Conservation (phyloP, 164 flowering plant genomes). For the Piper longum region DNA sequence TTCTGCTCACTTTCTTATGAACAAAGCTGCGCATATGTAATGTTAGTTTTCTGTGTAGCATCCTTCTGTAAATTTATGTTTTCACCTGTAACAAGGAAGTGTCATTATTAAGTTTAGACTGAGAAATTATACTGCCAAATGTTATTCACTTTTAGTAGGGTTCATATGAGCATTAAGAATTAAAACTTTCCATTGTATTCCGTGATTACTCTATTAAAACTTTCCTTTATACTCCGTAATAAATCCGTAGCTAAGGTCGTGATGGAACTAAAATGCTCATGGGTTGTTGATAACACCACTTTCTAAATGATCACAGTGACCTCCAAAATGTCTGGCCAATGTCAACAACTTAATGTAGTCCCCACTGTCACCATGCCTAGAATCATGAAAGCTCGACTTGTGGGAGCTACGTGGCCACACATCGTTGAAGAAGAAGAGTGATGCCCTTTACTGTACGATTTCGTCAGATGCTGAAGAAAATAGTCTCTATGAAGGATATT, state of each 20-base stretch:
- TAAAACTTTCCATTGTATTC: background rate
- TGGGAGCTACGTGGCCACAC: slow-evolving; percentile 96
- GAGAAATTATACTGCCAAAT: no score
- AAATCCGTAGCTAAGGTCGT: no score
- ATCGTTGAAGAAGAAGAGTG: slow-evolving; percentile 92
- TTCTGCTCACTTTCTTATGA: no score
- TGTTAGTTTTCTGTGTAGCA: no score
- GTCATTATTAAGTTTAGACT: no score
- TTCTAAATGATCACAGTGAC: background rate
- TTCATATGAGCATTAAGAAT: background rate
- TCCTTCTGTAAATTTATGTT: no score
- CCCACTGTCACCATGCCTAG: slow-evolving; percentile 95
- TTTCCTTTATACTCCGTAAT: no score
- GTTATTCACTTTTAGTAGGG: no score
- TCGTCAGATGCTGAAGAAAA: slow-evolving; percentile 77
- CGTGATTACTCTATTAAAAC: background rate
- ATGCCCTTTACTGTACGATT: slow-evolving; percentile 84
- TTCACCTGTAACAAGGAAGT: no score
- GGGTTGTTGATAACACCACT: background rate
- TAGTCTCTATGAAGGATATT: slow-evolving; percentile 72
- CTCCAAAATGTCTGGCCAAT: slow-evolving; percentile 72
- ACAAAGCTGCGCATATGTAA: no score
- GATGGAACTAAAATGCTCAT: background rate
- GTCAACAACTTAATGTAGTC: slow-evolving; percentile 74
- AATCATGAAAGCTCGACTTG: slow-evolving; percentile 71